Conservation (phyloP, 179 eudicot genomes). For the Beta macrorhiza region DNA sequence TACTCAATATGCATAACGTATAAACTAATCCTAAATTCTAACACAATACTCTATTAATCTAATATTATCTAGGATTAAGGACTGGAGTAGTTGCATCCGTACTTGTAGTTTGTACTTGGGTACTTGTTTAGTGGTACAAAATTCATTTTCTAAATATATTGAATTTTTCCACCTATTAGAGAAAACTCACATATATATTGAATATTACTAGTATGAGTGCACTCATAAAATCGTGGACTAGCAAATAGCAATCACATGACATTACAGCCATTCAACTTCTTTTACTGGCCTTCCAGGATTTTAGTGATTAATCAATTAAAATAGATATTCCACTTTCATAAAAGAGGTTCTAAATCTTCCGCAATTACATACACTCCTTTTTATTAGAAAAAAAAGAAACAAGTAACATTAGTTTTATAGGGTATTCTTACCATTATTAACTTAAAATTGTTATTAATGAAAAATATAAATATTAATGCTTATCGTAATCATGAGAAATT, state of each 20-base stretch:
- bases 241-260: neutral
- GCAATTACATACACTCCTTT: no score
- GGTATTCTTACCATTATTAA: no score
- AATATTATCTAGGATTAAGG: neutral
- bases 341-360: no score
- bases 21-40: neutral
- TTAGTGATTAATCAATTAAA: no score
- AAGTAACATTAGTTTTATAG: no score
- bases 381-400: no score
- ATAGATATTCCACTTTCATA: no score
- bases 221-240: neutral
- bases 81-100: conserved; percentile 23
- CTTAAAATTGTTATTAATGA: no score
- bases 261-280: neutral
- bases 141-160: neutral
- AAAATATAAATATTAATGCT: no score
- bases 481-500: no score
- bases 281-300: neutral
- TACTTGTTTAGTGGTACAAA: conserved; percentile 16
- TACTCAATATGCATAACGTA: neutral
- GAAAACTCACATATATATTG: neutral
- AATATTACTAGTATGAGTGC: neutral
- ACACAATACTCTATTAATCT: neutral
- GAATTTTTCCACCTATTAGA: neutral
- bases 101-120: conserved; percentile 21